Evolutionary conservation across 805 yeast genomes (phyloP).

Genomic region (Kluyveromyces aestuarii): DNA sequence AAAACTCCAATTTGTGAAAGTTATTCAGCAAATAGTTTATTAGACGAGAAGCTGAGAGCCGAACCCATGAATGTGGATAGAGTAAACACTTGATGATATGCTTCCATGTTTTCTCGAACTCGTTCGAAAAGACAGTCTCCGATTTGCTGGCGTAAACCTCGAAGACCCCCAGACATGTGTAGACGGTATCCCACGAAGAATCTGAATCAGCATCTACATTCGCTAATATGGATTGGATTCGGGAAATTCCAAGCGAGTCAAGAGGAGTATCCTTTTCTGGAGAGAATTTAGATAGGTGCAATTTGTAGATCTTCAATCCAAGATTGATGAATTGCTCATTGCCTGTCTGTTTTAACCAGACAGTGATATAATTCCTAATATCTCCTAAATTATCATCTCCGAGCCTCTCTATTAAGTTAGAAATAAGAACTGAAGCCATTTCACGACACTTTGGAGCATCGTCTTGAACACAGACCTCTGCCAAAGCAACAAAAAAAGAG

Average conservation of each 20-base stretch:
- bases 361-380: slow-evolving; percentile 31
- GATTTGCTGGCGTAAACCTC: slow-evolving; percentile 33
- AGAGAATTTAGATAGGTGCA: slow-evolving; percentile 45
- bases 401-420: slow-evolving; percentile 44
- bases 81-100: slow-evolving; percentile 46
- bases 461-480: slow-evolving; percentile 71
- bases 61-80: slow-evolving; percentile 89
- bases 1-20: slow-evolving; percentile 21
- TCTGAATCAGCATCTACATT: slow-evolving; percentile 34
- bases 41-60: slow-evolving; percentile 56
- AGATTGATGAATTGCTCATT: slow-evolving; percentile 53
- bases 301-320: slow-evolving; percentile 63
- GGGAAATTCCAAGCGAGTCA: slow-evolving; percentile 33
- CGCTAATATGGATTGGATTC: slow-evolving; percentile 28
- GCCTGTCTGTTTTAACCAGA: slow-evolving; percentile 56
- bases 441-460: slow-evolving; percentile 73
- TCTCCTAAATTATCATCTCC: slow-evolving; percentile 27
- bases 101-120: slow-evolving; percentile 40
- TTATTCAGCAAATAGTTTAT: slow-evolving; percentile 43
- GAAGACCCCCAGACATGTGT: slow-evolving; percentile 51
- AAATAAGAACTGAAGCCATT: slow-evolving; percentile 60
- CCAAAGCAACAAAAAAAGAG: slow-evolving; percentile 75
- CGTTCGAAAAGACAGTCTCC: slow-evolving; percentile 22
- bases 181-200: slow-evolving; percentile 70
- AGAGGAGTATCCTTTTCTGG: slow-evolving; percentile 30